Conservation (phyloP, 2,329 filamentous ascomycete species). For the Sarocladium kiliense region DNA sequence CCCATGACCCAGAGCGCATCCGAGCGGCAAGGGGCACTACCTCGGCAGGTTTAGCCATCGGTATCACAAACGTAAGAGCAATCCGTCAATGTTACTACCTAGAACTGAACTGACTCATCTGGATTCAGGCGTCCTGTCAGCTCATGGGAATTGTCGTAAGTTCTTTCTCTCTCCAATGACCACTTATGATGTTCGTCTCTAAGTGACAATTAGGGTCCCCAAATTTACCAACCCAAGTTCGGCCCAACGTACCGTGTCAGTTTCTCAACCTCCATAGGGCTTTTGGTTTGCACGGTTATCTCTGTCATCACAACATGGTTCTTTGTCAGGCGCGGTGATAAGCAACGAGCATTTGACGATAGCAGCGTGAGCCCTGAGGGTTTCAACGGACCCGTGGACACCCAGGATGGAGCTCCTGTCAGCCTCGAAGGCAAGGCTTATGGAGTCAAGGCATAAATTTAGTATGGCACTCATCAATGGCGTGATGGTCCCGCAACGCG, state of each 20-base stretch:
- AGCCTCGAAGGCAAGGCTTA: not conserved
- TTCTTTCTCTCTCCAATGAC: not conserved
- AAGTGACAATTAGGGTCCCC: conserved; percentile 19
- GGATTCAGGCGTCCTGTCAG: conserved; percentile 14
- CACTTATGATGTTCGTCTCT: not conserved
- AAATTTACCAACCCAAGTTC: conserved; percentile 33
- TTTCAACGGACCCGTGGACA: not conserved
- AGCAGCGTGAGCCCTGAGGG: not conserved
- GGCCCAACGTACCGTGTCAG: conserved; percentile 29
- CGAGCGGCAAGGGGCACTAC: conserved; percentile 32
- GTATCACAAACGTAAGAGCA: conserved; percentile 26
- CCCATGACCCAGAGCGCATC: conserved; percentile 27
- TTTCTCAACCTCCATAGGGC: not conserved
- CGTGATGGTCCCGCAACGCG: not conserved
- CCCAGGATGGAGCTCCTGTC: not conserved
- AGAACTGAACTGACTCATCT: not conserved
- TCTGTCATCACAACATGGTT: not conserved
- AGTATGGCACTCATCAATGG: not conserved
- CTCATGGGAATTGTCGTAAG: conserved; percentile 29
- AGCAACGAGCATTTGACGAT: not conserved
- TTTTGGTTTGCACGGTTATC: not conserved
- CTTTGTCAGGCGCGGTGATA: not conserved
- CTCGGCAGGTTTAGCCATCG: conserved; percentile 30
- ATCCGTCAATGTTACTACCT: not conserved
- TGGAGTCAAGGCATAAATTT: not conserved